Evolutionary conservation across 495 filamentous ascomycete genomes (phyloP), one percentile per base, ranked within the genome.

Genomic region (Tuber indicum): DNA sequence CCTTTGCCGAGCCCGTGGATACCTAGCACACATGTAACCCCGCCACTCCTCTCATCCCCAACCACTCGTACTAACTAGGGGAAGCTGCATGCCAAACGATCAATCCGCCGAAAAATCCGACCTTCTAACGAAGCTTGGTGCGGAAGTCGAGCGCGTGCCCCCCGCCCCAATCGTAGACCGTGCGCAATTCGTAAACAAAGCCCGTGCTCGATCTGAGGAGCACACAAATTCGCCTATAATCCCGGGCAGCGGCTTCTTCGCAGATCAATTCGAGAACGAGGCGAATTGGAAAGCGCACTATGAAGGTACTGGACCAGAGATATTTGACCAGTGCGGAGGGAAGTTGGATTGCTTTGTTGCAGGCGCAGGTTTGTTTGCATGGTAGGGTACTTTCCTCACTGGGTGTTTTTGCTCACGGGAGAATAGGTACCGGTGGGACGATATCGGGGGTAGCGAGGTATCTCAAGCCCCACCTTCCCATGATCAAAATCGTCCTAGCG

Each of bases 101-200:
- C 93, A 97, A 85, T 90, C 91, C 73, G 87, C 86, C 73, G 96
- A 98, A 84, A 99, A 99, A 82, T 93, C 92, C 16, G 89, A 92
- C 76, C 88, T 98, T 36, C 90, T 99, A 21, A 89, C 92, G 78
- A 94, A 95, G 82, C 90, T 99, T 17, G 96, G 96, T 78, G 96
- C 96, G 9, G 89, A 89, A 26, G 94, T 98, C 19, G 93, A 97
- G 84, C 90, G 92, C 66, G 94, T 98, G 3, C 90, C 91, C 19
- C 93, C 94, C 39, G 95, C 96, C 16, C 94, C 96, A 58, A 98
- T 99, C 80, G 90, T 95, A 10, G 92, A 93, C 75, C 92, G 91
- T 47, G 88, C 91, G 70, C 96, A 98, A 84, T 99, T 97, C 84
- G 96, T 99, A 81, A 99, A 99, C 85, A 87, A 92, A 1, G 96